phyloP scores from a whole-genome alignment of 345 rosid species.

The Syzygium aromaticum region DNA sequence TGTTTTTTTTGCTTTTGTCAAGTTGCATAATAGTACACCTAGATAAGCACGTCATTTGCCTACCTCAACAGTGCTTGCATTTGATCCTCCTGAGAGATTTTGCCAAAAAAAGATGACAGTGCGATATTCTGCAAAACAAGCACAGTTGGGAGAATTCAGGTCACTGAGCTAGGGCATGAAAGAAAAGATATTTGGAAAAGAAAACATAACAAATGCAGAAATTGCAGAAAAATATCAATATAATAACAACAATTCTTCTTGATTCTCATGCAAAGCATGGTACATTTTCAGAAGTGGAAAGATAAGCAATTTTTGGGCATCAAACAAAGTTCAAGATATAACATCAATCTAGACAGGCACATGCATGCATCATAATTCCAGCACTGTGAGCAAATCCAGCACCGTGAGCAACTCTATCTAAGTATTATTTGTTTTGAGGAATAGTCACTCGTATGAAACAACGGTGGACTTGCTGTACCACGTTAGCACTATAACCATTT shows the following conservation, averaged over 20 bases:
- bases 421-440: background rate
- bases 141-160: background rate
- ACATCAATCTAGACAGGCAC: background rate
- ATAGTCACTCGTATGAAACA: background rate
- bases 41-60: background rate
- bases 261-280: background rate
- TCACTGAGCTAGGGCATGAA: background rate
- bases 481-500: background rate
- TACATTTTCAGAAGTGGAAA: background rate
- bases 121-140: background rate
- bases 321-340: background rate
- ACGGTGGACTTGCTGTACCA: background rate
- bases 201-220: background rate
- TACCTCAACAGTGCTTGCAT: background rate
- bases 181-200: background rate
- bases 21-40: background rate
- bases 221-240: background rate
- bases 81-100: background rate
- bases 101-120: background rate
- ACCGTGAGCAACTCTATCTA: no score
- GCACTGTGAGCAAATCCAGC: background rate
- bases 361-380: background rate
- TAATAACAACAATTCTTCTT: background rate
- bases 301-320: background rate
- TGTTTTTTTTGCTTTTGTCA: background rate